Percentiles rank a stretch among this genome's conserved stretches.
Conservation (phyloP, 371 early-diverging fungal species). For the Mortierella sp. region DNA sequence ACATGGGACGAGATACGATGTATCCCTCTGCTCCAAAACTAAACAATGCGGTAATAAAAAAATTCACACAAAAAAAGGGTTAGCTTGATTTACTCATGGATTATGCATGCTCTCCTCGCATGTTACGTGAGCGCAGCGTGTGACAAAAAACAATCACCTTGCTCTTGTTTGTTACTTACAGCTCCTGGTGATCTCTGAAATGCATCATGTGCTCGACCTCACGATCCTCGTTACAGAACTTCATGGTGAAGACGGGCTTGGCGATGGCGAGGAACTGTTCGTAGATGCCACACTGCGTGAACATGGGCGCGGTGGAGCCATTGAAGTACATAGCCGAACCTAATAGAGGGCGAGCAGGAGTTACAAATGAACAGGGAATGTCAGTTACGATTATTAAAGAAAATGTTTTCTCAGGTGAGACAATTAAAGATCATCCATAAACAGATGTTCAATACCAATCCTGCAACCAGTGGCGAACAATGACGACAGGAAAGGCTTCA, state of each 20-base stretch:
- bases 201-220: neutral
- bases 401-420: neutral
- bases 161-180: neutral
- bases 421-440: neutral
- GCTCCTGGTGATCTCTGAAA: neutral
- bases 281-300: neutral
- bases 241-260: neutral
- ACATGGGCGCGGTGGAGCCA: neutral
- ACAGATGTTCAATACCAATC: neutral
- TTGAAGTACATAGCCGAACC: neutral
- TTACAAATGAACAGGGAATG: neutral
- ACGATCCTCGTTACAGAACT: neutral
- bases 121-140: too few relatives aligned
- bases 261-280: neutral
- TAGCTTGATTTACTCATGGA: neutral
- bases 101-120: too few relatives aligned
- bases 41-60: neutral
- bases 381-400: too few relatives aligned
- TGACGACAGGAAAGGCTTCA: neutral
- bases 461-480: neutral
- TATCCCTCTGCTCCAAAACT: slow-evolving; percentile 9
- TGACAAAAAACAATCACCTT: too few relatives aligned
- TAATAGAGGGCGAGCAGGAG: neutral
- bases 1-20: slow-evolving; percentile 30
- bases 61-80: neutral